Conservation (phyloP, 2,329 filamentous ascomycete species). For the Claviceps spartinae region DNA sequence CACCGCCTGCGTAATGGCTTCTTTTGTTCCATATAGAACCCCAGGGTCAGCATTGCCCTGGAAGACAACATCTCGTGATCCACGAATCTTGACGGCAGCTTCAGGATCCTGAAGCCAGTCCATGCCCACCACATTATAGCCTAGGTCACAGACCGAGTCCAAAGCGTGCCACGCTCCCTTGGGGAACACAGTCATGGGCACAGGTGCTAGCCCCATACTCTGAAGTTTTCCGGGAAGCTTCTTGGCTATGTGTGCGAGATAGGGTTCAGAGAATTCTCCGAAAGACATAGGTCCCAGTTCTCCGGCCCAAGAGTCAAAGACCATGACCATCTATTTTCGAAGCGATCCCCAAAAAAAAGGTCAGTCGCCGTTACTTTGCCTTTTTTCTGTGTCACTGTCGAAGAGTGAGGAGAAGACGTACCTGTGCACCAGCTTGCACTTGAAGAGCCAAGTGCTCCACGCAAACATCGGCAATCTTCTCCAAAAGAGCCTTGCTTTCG, state of each 20-base stretch:
- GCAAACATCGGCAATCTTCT: constrained; percentile 88
- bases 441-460: constrained; percentile 90
- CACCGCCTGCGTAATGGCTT: constrained; percentile 70
- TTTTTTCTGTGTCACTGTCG: background rate
- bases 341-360: background rate
- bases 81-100: constrained; percentile 67
- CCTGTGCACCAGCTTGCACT: constrained; percentile 84
- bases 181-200: constrained; percentile 96
- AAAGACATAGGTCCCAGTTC: constrained; percentile 80
- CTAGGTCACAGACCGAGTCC: constrained; percentile 72
- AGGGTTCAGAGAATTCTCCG: constrained; percentile 73
- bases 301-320: constrained; percentile 97
- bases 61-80: constrained; percentile 59
- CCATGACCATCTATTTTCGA: constrained; percentile 61
- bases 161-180: constrained; percentile 96
- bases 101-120: constrained; percentile 91
- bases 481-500: constrained; percentile 65
- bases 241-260: constrained; percentile 69
- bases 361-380: background rate
- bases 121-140: constrained; percentile 86
- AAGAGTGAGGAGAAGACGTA: constrained; percentile 19
- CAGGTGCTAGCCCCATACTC: constrained; percentile 61
- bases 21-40: constrained; percentile 71
- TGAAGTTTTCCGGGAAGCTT: constrained; percentile 62
- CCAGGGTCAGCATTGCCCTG: constrained; percentile 96